Base-by-base conservation (phyloP, 1,284 basidiomycete genomes). In the Rhodotorula sp. region DNA sequence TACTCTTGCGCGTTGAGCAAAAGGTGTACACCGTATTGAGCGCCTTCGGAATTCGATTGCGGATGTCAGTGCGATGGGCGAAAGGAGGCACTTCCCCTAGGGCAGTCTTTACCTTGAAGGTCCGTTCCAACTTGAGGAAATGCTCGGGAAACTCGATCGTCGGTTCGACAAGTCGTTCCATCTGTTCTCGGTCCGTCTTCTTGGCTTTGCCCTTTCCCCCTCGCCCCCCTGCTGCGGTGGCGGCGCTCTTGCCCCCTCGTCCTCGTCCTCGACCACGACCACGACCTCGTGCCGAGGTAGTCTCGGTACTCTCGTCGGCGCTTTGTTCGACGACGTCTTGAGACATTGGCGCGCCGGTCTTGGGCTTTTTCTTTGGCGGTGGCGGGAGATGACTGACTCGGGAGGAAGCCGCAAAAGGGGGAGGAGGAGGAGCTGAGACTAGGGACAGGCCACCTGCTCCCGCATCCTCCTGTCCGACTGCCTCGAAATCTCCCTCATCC, bases 21-120 rank as follows among this genome's bases (percentile, higher is more conserved):
- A 95, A 95, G 0, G 91, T 91, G 64, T 94, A 86, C 4, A 95
- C 91, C 7, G 92, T 93, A 76, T 94, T 95, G 69, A 95, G 82
- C 24, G 93, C 91, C 89, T 93, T 17, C 6, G 12, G 5, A 3
- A 4, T 18, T n/a, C n/a, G 7, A 15, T 42, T 24, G 15, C 18
- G 2, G 22, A n/a, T 1, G n/a, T 48, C n/a, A 66, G 53, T 5
- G 0, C 3, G 15, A 33, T 20, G n/a, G 4, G 33, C 4, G 6
- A 8, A 49, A 15, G 24, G 20, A 22, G 1, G 20, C 14, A 18
- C 3, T 6, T 29, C 15, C 77, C 6, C 4, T 2, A 30, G 29
- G 26, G 26, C 6, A 17, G 26, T 17, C 20, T 51, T 51, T 46
- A 79, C 78, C 69, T 79, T 80, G 75, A 82, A 83, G 14, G 78